Evolutionary conservation across 176 grass and related monocot species (phyloP), one percentile per base, ranked within the genome.

Genomic region (Thinopyrum elongatum): DNA sequence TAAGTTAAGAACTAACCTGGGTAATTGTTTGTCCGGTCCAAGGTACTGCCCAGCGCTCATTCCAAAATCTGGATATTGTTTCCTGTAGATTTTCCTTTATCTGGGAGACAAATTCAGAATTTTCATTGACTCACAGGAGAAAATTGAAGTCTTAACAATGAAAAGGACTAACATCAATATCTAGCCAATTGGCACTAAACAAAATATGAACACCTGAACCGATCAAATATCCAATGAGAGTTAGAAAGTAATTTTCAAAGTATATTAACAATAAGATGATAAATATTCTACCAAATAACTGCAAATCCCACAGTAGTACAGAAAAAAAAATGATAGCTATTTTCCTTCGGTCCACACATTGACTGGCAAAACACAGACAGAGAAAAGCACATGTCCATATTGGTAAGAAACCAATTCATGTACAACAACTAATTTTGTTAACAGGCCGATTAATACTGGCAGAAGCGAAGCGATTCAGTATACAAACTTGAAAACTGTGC

Each of bases 21-120:
- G 91, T 82, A 90, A 97, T 94, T 78, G 90, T 94, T 92, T 92
- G 65, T 28, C 89, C 92, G 31, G 90, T 94, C 94, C 92, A 97
- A 70, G 90, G 92, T 87, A 94, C 92, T 9, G 77, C 51, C 94
- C 94, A 97, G 58, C 78, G 73, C 70, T 87, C 59, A 39, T 27
- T 85, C 82, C 83, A 85, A 65, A 97, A 85, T 85, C 49, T 74
- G 30, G 85, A 87, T 74, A 87, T 73, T 60, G 9, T 87, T 35
- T 68, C 63, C 3, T 71, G 69, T 36, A 92, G 31, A 80, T 53
- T 81, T 88, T 80, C 70, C 65, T 91, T 91, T 77, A 91, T 77
- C 85, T 88, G 62, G 74, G 81, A 77, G 7, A 91, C 19, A 91
- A 70, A 75, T 29, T 23, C 9, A 74, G 8, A 69, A 65, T 79